Evolutionary conservation across 805 yeast genomes (phyloP), one percentile per base, ranked within the genome.

Genomic region (Kuraishia borneana): DNA sequence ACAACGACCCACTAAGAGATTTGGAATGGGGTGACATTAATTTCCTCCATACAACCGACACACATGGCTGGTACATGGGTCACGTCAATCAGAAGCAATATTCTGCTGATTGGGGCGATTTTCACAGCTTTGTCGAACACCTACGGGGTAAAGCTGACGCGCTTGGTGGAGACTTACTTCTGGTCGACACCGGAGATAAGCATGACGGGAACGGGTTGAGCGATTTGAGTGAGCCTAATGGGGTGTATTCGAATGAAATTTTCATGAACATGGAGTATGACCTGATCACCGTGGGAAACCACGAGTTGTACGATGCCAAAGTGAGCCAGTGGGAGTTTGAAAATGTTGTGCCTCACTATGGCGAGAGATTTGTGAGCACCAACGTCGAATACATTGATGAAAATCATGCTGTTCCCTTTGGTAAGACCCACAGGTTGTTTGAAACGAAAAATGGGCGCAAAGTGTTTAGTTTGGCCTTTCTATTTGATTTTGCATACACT

Each of bases 61-160:
- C 96, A 2, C 98, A 92, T 54, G 96, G 92, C 1, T 92, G 98
- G 98, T 73, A 81, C 42, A 76, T 89, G 4, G 96, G 96, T 0
- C 98, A 89, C 58, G 46, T 73, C 26, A 76, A 77, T 43, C 96
- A 88, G 53, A 64, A 69, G 20, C 74, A 72, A 38, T 89, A 77
- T 53, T 69, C 78, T 26, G 92, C 83, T 4, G 83, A 88, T 51
- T 89, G 95, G 95, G 96, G 96, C 7, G 95, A 89, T 48, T 83
- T 81, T 39, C 50, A 82, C 3, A 75, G 88, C 0, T 88, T 89
- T 50, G 60, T 73, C 1, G 42, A 54, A 4, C 73, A 70, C 36
- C 51, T 88, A 45, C 60, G 62, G 22, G 41, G 47, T 0, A 44
- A 48, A 14, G 77, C 83, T 0, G 61, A 56, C 18, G 39, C 51